Conservation (phyloP, 2,329 filamentous ascomycete genomes). For the Hypocrella siamensis region DNA sequence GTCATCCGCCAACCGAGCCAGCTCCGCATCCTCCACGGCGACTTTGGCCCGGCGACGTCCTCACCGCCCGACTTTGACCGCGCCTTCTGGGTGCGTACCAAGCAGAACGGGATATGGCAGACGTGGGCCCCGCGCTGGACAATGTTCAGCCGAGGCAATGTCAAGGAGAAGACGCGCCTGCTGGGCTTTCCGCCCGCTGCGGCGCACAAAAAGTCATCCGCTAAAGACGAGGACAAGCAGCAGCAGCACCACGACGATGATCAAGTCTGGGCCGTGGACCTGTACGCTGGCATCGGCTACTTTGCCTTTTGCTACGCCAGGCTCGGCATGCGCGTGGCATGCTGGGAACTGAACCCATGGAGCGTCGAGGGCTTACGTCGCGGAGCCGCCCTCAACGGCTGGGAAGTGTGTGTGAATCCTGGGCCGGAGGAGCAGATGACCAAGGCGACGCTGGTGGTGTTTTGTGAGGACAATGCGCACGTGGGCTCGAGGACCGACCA, state of each 20-base stretch:
- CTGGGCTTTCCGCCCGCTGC: constrained; percentile 28
- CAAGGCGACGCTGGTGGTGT: constrained; percentile 44
- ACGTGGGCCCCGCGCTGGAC: constrained; percentile 80
- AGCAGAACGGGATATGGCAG: constrained; percentile 68
- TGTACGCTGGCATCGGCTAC: constrained; percentile 90
- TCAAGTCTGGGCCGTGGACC: constrained; percentile 47
- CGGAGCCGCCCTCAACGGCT: constrained; percentile 56
- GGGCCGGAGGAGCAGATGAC: constrained; percentile 21
- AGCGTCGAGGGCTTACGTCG: constrained; percentile 68
- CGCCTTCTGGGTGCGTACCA: constrained; percentile 66
- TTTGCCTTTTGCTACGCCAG: constrained; percentile 74
- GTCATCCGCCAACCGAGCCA: constrained; percentile 57
- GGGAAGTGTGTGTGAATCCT: constrained; percentile 36
- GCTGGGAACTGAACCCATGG: constrained; percentile 87
- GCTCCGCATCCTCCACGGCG: constrained; percentile 54
- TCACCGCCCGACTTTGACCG: constrained; percentile 39
- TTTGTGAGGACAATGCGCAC: constrained; percentile 50
- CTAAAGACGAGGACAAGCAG: no score
- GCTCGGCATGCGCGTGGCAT: constrained; percentile 57
- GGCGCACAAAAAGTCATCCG: no score
- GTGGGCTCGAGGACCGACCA: constrained; percentile 27
- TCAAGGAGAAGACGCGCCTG: constrained; percentile 73
- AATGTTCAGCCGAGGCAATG: constrained; percentile 87
- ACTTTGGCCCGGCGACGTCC: constrained; percentile 46
- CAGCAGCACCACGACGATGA: not conserved